Conservation (phyloP, 2,329 filamentous ascomycete species). For the Meredithiella fracta region DNA sequence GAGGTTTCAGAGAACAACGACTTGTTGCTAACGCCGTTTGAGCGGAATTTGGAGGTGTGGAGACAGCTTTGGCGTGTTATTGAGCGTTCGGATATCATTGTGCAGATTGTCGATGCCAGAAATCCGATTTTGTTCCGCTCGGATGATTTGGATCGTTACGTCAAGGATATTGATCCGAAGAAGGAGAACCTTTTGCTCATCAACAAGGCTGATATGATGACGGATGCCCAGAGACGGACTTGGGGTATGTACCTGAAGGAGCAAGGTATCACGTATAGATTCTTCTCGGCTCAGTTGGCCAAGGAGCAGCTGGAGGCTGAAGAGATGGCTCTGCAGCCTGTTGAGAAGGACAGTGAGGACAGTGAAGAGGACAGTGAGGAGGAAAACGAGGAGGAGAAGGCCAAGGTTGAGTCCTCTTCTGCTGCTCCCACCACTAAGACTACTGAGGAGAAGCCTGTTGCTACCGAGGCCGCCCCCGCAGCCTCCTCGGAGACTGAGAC, state of each 20-base stretch:
- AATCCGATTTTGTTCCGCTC: conserved; percentile 90
- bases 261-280: conserved; percentile 74
- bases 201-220: conserved; percentile 99
- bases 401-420: conserved; percentile 13
- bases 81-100: conserved; percentile 83
- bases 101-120: conserved; percentile 94
- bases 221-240: conserved; percentile 55
- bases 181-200: conserved; percentile 88
- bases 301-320: conserved; percentile 68
- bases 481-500: background rate
- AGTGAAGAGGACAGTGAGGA: conserved; percentile 32
- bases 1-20: conserved; percentile 90
- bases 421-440: conserved; percentile 18
- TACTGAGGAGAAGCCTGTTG: conserved; percentile 17
- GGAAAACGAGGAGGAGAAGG: conserved; percentile 18
- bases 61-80: conserved; percentile 96
- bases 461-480: background rate
- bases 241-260: conserved; percentile 81
- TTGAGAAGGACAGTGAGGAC: conserved; percentile 23
- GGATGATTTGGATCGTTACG: conserved; percentile 83
- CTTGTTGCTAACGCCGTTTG: conserved; percentile 91
- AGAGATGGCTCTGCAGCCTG: conserved; percentile 29
- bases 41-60: conserved; percentile 95
- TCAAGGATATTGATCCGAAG: conserved; percentile 74
- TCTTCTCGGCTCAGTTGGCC: conserved; percentile 87